Evolutionary conservation across 2,329 filamentous ascomycete species (phyloP).

Genomic region (Fusarium bulbicola): DNA sequence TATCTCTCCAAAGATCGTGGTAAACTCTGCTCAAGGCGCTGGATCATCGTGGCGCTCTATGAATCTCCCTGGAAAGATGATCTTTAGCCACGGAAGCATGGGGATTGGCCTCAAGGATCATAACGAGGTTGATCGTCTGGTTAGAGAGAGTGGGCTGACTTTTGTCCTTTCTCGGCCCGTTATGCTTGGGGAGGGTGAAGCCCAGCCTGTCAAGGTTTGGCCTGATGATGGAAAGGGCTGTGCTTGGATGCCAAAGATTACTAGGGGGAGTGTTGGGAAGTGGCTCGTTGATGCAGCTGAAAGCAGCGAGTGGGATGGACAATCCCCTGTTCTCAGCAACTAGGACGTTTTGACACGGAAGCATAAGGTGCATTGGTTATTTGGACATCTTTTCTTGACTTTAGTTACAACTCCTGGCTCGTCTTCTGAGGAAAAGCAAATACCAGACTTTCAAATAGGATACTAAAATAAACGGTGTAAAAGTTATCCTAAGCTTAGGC

Average conservation of each 20-base stretch:
- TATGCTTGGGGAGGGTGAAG: constrained; percentile 19
- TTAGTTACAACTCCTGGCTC: no score
- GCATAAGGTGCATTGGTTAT: fast-evolving
- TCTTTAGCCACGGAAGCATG: constrained; percentile 28
- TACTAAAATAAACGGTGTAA: fast-evolving
- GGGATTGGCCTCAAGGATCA: constrained; percentile 15
- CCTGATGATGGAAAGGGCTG: constrained; percentile 28
- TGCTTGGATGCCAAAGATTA: constrained; percentile 31
- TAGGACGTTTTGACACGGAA: not conserved
- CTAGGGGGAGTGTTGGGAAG: constrained; percentile 7
- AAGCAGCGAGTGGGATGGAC: constrained; percentile 9
- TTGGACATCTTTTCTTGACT: fast-evolving
- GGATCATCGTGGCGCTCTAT: constrained; percentile 15
- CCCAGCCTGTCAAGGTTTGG: constrained; percentile 12
- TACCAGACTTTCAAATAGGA: fast-evolving
- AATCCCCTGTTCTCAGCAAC: constrained; percentile 16
- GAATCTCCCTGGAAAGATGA: constrained; percentile 13
- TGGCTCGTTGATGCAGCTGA: constrained; percentile 26
- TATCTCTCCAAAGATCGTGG: not conserved
- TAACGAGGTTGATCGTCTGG: constrained; percentile 13
- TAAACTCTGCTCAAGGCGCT: constrained; percentile 17
- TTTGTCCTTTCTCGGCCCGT: constrained; percentile 20
- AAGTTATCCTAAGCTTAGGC: not conserved
- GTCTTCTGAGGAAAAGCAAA: no score
- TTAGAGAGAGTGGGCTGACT: not conserved